A percentile compares a stretch with the other conserved stretches of the same genome.
phyloP scores from a whole-genome alignment of 2,329 filamentous ascomycete species.

The Penicillium italicum region DNA sequence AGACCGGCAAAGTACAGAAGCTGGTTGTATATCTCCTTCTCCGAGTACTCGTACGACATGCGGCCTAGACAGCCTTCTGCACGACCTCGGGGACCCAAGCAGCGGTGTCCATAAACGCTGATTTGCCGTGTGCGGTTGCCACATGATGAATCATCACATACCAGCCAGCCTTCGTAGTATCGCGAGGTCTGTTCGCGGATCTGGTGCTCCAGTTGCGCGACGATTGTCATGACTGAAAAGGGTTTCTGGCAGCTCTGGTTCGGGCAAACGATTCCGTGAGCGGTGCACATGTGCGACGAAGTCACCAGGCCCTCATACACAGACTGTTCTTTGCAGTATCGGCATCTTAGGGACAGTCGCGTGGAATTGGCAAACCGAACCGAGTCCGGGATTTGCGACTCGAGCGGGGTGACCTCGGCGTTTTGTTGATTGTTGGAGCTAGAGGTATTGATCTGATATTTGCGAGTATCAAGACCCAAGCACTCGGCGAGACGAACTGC shows the following conservation, averaged over 20 bases:
- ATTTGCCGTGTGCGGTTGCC: slow-evolving; percentile 85
- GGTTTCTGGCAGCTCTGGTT: slow-evolving; percentile 58
- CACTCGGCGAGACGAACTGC: slow-evolving; percentile 87
- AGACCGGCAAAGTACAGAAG: slow-evolving; percentile 79
- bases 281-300: slow-evolving; percentile 60
- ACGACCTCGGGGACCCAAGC: slow-evolving; percentile 80
- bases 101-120: slow-evolving; percentile 86
- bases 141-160: slow-evolving; percentile 86
- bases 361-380: slow-evolving; percentile 81
- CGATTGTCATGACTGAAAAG: slow-evolving; percentile 68
- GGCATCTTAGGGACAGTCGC: slow-evolving; percentile 74
- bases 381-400: slow-evolving; percentile 89
- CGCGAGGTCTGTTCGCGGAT: slow-evolving; percentile 72
- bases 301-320: slow-evolving; percentile 71
- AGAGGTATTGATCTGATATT: slow-evolving; percentile 70
- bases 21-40: slow-evolving; percentile 93
- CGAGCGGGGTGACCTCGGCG: slow-evolving; percentile 79
- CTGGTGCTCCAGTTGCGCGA: slow-evolving; percentile 82
- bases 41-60: slow-evolving; percentile 83
- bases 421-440: slow-evolving; percentile 52
- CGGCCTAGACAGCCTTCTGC: slow-evolving; percentile 78
- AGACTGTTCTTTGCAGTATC: slow-evolving; percentile 69
- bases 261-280: slow-evolving; percentile 71
- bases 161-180: slow-evolving; percentile 91
- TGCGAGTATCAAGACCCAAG: slow-evolving; percentile 82